Evolutionary conservation across 768 basidiomycete species (phyloP).

Genomic region (Macrolepiota dolichaula): DNA sequence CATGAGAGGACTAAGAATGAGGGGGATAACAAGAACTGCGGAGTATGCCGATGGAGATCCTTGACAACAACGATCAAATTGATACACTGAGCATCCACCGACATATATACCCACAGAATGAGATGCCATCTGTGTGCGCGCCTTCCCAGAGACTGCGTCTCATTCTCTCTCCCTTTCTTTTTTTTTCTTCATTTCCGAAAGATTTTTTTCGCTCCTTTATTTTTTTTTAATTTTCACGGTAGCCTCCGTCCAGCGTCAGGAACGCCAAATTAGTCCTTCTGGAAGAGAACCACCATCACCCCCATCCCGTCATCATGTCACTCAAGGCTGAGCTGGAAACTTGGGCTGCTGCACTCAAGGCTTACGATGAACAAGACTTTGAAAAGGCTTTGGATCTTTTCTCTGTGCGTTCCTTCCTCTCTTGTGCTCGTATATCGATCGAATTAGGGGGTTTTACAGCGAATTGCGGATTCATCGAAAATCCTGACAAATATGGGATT

Average conservation of each 20-base stretch:
- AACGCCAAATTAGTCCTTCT: constrained; percentile 23
- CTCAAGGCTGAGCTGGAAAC: constrained; percentile 78
- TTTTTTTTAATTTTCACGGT: constrained; percentile 21
- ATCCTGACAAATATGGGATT: constrained; percentile 92
- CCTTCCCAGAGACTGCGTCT: constrained; percentile 44
- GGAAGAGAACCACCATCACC: constrained; percentile 13
- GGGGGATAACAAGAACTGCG: constrained; percentile 12
- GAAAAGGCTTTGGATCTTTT: constrained; percentile 73
- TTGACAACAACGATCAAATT: constrained; percentile 31
- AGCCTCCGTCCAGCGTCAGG: constrained; percentile 29
- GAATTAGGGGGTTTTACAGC: constrained; percentile 29
- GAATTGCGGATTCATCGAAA: constrained; percentile 84
- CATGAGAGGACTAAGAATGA: not conserved
- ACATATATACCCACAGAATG: constrained; percentile 21
- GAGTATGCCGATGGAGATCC: constrained; percentile 22
- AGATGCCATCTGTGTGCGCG: constrained; percentile 20
- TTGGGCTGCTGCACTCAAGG: constrained; percentile 84
- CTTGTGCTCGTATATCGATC: not conserved
- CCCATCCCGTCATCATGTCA: constrained; percentile 40
- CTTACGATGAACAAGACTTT: constrained; percentile 86
- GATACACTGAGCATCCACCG: constrained; percentile 15
- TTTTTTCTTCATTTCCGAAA: constrained; percentile 19
- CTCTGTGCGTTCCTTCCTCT: constrained; percentile 41
- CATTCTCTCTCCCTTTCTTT: constrained; percentile 25
- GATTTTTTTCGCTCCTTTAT: constrained; percentile 21